Conservation (phyloP, 2,329 filamentous ascomycete species). For the Rhexocercosporidium sp. region DNA sequence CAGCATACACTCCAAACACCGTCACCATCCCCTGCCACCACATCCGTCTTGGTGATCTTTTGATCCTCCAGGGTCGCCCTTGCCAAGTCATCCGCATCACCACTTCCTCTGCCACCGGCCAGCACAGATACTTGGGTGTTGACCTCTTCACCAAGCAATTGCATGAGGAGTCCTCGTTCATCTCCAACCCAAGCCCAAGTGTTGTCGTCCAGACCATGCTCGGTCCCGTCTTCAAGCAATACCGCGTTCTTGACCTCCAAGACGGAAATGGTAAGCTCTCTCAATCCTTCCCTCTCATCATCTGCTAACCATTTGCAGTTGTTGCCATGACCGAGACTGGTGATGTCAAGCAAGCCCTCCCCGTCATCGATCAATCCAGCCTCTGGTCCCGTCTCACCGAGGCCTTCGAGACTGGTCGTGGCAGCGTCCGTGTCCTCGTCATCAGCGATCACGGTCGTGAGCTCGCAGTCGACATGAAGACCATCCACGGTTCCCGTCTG, state of each 20-base stretch:
- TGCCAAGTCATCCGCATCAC: slow-evolving; percentile 99
- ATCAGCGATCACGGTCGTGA: slow-evolving; percentile 92
- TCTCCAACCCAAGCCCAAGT: slow-evolving; percentile 94
- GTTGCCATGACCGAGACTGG: slow-evolving; percentile 98
- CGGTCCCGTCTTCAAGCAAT: slow-evolving; percentile 99
- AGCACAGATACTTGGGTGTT: slow-evolving; percentile 99
- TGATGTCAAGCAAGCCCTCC: slow-evolving; percentile 95
- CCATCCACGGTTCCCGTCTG: slow-evolving; percentile 80
- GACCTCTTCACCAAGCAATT: slow-evolving; percentile 99
- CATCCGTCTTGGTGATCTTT: slow-evolving; percentile 97
- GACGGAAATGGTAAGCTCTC: slow-evolving; percentile 67
- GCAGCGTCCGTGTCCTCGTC: slow-evolving; percentile 92
- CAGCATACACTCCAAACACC: slow-evolving; percentile 66
- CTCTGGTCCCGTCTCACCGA: slow-evolving; percentile 81
- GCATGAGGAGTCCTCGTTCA: slow-evolving; percentile 97
- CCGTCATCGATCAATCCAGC: slow-evolving; percentile 93
- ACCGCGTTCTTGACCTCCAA: slow-evolving; percentile 97
- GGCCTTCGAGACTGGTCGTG: slow-evolving; percentile 89
- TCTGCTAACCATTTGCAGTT: slow-evolving; percentile 50
- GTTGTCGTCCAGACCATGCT: slow-evolving; percentile 99
- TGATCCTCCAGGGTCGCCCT: slow-evolving; percentile 98
- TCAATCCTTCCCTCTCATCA: neutral
- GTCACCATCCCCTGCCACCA: slow-evolving; percentile 99
- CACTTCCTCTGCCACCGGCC: slow-evolving; percentile 94
- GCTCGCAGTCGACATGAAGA: slow-evolving; percentile 98